Percentiles rank a stretch among this genome's conserved stretches.
These are phyloP conservation scores for Vanrija sp. DNA, from an alignment of 1,284 basidiomycete species.

Conservation along the genomic window DNA sequence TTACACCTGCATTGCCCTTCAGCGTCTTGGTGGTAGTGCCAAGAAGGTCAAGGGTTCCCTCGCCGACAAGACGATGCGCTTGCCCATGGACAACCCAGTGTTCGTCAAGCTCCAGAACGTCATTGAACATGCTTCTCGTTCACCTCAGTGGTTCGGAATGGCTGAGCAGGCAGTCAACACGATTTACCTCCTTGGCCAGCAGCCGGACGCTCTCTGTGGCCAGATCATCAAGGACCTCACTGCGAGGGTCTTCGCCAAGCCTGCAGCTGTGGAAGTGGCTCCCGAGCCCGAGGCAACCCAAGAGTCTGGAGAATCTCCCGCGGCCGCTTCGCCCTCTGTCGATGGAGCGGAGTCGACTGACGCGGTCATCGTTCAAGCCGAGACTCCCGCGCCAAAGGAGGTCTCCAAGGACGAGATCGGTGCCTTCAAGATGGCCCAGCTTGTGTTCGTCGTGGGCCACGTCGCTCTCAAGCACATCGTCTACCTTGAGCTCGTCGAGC, in stretches of 20 bases:
- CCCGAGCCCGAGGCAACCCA: too few relatives aligned
- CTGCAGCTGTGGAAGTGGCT: neutral
- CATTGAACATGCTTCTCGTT: constrained; percentile 69
- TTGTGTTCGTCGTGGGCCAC: constrained; percentile 91
- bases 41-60: constrained; percentile 98
- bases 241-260: constrained; percentile 59
- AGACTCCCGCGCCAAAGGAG: neutral
- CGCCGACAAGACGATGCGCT: constrained; percentile 76
- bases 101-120: constrained; percentile 77
- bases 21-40: constrained; percentile 84
- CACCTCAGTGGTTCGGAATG: constrained; percentile 88
- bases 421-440: constrained; percentile 80
- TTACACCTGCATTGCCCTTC: constrained; percentile 90
- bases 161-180: constrained; percentile 97
- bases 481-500: constrained; percentile 92
- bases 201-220: constrained; percentile 82
- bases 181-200: constrained; percentile 88
- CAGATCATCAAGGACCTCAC: constrained; percentile 79
- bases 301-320: neutral
- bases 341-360: constrained; percentile 4
- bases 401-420: constrained; percentile 58
- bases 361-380: constrained; percentile 16
- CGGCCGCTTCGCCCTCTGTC: constrained; percentile 7
- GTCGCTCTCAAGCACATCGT: constrained; percentile 97
- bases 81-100: constrained; percentile 83